phyloP scores from a whole-genome alignment of 2,329 filamentous ascomycete species.

The Juglanconis juglandina region DNA sequence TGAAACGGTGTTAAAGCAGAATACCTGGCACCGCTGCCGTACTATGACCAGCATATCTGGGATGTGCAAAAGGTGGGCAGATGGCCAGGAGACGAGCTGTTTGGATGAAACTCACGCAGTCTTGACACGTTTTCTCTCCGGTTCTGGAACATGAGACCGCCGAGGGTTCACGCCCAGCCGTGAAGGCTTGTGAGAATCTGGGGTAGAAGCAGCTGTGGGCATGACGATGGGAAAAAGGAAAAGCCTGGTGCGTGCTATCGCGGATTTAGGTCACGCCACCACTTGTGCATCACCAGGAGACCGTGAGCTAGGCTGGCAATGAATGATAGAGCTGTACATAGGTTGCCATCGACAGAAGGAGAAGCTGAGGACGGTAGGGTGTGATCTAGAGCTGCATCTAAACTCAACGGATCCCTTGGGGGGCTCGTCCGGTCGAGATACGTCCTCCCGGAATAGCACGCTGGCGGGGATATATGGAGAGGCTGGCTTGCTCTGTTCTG shows the following conservation, averaged over 20 bases:
- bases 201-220: constrained; percentile 5
- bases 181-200: constrained; percentile 16
- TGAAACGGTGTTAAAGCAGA: background rate
- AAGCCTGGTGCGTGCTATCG: background rate
- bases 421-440: background rate
- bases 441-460: background rate
- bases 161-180: constrained; percentile 49
- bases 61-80: background rate
- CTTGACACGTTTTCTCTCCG: constrained; percentile 46
- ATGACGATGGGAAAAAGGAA: background rate
- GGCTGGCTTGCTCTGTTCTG: background rate
- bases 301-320: constrained; percentile 5
- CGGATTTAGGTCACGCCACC: background rate
- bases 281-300: background rate
- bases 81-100: background rate
- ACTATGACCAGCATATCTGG: no score
- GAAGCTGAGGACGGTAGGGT: background rate
- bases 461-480: constrained; percentile 4
- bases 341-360: constrained; percentile 2
- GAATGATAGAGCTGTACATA: background rate
- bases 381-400: constrained; percentile 1
- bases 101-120: constrained; percentile 41
- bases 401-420: background rate
- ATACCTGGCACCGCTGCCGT: background rate
- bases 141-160: constrained; percentile 44